Evolutionary conservation across 2,329 filamentous ascomycete species (phyloP).

Genomic region (Penicillium rolfsii): DNA sequence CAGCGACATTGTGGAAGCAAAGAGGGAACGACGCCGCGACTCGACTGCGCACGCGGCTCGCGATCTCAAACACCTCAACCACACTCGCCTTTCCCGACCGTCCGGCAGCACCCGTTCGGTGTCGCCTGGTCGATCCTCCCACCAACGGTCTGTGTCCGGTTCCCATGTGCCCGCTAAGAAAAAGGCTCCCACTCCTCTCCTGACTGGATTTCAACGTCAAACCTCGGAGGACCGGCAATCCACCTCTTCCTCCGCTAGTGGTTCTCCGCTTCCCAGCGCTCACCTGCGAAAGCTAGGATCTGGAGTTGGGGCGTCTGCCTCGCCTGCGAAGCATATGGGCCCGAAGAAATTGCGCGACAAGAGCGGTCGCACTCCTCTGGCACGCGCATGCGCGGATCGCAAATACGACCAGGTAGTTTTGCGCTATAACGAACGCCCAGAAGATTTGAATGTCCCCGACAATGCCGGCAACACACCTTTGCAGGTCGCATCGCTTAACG

Average conservation of each 20-base stretch:
- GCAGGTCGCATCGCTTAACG: slow-evolving; percentile 88
- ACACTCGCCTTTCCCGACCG: slow-evolving; percentile 33
- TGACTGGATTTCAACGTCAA: slow-evolving; percentile 48
- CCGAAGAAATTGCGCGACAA: slow-evolving; percentile 90
- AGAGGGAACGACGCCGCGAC: slow-evolving; percentile 34
- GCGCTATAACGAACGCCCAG: slow-evolving; percentile 75
- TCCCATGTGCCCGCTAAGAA: slow-evolving; percentile 38
- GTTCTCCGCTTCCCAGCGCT: slow-evolving; percentile 48
- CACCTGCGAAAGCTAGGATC: slow-evolving; percentile 48
- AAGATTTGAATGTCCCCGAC: slow-evolving; percentile 86
- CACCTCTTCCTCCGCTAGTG: slow-evolving; percentile 49
- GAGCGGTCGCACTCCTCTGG: slow-evolving; percentile 86
- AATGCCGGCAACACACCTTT: slow-evolving; percentile 96
- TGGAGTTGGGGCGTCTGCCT: slow-evolving; percentile 54
- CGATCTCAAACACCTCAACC: slow-evolving; percentile 35
- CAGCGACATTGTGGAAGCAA: slow-evolving; percentile 41
- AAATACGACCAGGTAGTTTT: slow-evolving; percentile 78
- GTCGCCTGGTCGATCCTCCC: slow-evolving; percentile 41
- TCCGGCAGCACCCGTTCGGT: slow-evolving; percentile 40
- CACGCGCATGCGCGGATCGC: slow-evolving; percentile 85
- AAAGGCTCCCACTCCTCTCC: slow-evolving; percentile 47
- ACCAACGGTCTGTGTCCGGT: slow-evolving; percentile 44
- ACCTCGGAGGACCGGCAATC: slow-evolving; percentile 52
- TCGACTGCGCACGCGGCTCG: slow-evolving; percentile 27
- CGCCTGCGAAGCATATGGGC: slow-evolving; percentile 65